These are phyloP conservation scores for Mimosa pudica DNA, from an alignment of 306 rosid genomes.

Conservation along the genomic window DNA sequence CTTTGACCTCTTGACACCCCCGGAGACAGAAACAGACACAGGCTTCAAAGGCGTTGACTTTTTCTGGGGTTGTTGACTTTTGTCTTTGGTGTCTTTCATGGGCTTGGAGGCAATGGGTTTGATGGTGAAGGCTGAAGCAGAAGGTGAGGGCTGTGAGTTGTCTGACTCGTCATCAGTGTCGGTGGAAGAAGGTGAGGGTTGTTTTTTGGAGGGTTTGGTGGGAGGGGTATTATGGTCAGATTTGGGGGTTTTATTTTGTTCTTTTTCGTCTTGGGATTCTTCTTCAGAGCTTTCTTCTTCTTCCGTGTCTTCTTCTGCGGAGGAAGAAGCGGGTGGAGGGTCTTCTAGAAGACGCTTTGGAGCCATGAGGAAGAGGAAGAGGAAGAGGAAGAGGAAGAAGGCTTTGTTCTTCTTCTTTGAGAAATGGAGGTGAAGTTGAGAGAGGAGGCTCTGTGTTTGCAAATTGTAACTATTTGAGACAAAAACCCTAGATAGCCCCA, in stretches of 20 bases:
- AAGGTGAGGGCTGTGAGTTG: constrained; percentile 38
- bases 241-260: not conserved
- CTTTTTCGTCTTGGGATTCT: not conserved
- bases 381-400: not conserved
- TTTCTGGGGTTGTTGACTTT: constrained; percentile 27
- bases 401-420: too few species aligned
- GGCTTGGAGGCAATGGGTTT: constrained; percentile 49
- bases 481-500: too few species aligned
- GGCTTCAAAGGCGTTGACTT: not conserved
- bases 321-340: constrained; percentile 39
- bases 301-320: constrained; percentile 38
- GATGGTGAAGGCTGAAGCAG: constrained; percentile 55
- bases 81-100: not conserved
- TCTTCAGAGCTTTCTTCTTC: not conserved
- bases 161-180: constrained; percentile 40
- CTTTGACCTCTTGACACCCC: constrained; percentile 27
- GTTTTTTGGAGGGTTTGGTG: constrained; percentile 3
- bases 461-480: too few species aligned
- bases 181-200: constrained; percentile 2
- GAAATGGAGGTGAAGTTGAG: too few species aligned
- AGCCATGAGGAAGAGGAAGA: constrained; percentile 29
- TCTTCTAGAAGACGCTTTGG: constrained; percentile 43
- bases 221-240: not conserved
- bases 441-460: too few species aligned
- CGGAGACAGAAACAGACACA: not conserved